Conservation (phyloP, 2,329 filamentous ascomycete genomes). For the Uncinocarpus reesii region DNA sequence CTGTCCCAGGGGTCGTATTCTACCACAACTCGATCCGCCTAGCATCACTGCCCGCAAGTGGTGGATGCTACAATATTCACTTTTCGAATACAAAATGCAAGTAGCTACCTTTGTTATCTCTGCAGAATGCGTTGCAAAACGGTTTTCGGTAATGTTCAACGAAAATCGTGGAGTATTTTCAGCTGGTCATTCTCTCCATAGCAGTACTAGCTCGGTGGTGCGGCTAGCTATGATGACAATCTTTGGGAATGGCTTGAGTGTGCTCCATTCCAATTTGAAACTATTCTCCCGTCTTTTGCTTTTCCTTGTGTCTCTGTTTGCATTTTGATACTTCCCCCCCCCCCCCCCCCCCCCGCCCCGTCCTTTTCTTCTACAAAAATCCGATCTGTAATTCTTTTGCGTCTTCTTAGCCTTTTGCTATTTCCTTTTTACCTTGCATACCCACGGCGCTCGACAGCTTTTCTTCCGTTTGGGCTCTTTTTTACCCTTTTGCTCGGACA, state of each 20-base stretch:
- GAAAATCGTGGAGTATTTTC: not conserved
- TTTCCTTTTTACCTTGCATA: conserved; percentile 10
- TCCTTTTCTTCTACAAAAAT: conserved; percentile 1
- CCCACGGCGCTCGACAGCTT: conserved; percentile 7
- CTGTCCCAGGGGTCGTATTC: too few species aligned
- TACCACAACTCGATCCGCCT: too few species aligned
- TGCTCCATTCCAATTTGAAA: not conserved
- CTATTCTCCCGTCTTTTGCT: too few species aligned
- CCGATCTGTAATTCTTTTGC: conserved; percentile 8
- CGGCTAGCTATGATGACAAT: not conserved
- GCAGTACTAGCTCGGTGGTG: not conserved
- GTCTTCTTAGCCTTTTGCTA: conserved; percentile 2
- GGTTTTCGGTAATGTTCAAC: conserved; percentile 8
- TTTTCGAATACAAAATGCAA: not conserved
- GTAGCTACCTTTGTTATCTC: conserved; percentile 5
- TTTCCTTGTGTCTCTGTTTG: too few species aligned
- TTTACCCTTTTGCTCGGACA: not conserved
- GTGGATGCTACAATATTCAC: not conserved
- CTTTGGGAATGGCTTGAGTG: not conserved
- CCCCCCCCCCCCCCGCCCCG: too few species aligned
- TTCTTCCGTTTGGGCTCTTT: not conserved
- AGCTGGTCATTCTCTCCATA: not conserved
- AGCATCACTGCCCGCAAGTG: too few species aligned
- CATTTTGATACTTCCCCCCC: too few species aligned
- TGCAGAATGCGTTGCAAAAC: not conserved